Base-by-base conservation (phyloP, 2,329 filamentous ascomycete genomes). In the Colletotrichum tropicicola region DNA sequence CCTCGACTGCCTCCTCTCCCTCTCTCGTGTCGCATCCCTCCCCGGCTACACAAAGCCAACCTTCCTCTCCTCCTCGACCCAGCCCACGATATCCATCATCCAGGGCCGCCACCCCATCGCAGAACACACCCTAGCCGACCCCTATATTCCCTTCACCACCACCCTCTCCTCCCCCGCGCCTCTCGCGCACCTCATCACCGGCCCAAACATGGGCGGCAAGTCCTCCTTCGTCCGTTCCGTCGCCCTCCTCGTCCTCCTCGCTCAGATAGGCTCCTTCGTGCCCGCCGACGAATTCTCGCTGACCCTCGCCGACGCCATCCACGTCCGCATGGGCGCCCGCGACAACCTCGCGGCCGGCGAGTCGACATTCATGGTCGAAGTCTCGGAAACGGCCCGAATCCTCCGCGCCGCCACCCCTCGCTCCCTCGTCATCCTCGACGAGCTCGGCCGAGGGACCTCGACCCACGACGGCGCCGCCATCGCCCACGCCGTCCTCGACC, bases 191-290 rank as follows among this genome's bases (percentile, higher is more conserved):
- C 90, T 98, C 59, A 91, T 99, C 72, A 99, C 96, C 0, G 96
- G 96, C 0, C 96, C 96, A 28, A 99, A 99, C 80, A 99, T 99
- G 96, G 96, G 96, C 72, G 96, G 96, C 60, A 99, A 99, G 75
- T 97, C 93, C n/a, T 96, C 92, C 62, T 99, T 97, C 77, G 95
- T 99, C 21, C 93, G 96, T 56, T 92, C 94, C 69, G 89, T 97
- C 45, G 95, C 96, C 9, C 88, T 99, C 6, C 93, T 98, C 68
- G 88, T 92, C 49, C 94, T 99, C 72, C 94, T 99, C 82, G 94
- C 93, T 7, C 96, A 99, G 75, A 91, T 98, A 68, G 96, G 96
- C 53, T 97, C 92, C 37, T 99, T 94, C 77, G 94, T 99, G 1
- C 96, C 96, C 2, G 95, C 95, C 21, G 83, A 86, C 27, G 84